Evolutionary conservation across 1,284 basidiomycete genomes (phyloP).

Genomic region (Moesziomyces parantarcticus): DNA sequence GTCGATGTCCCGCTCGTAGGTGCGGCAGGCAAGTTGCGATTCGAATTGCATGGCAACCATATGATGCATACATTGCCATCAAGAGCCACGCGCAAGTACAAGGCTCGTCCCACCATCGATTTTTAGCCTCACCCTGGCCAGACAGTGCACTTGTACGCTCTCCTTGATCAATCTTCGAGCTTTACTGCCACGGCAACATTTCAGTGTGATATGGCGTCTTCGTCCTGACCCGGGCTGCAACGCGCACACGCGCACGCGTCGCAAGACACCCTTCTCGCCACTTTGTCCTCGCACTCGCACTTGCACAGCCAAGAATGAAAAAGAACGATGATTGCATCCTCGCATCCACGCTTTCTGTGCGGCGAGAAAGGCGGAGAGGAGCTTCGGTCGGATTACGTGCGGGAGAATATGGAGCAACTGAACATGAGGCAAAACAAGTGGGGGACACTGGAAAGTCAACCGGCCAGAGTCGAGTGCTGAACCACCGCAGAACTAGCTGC

Average conservation of each 20-base stretch:
- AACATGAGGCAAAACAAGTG: not conserved
- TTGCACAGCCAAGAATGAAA: not conserved
- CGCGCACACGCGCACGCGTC: conserved; percentile 6
- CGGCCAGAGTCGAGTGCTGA: too few species aligned
- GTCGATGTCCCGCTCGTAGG: conserved; percentile 34
- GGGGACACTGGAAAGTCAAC: too few species aligned
- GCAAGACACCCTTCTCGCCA: conserved; percentile 8
- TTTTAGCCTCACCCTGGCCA: conserved; percentile 15
- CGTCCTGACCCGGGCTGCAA: too few species aligned
- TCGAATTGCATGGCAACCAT: conserved; percentile 49
- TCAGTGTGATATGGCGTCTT: too few species aligned
- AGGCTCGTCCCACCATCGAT: conserved; percentile 45
- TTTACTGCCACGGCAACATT: too few species aligned
- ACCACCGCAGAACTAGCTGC: not conserved
- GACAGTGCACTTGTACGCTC: conserved; percentile 4
- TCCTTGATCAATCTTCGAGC: too few species aligned
- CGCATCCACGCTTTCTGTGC: not conserved
- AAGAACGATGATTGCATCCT: not conserved
- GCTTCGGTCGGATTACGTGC: not conserved
- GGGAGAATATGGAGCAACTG: not conserved
- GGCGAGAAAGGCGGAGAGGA: not conserved
- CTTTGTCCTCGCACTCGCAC: not conserved
- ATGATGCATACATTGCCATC: conserved; percentile 52
- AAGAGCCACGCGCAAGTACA: conserved; percentile 48
- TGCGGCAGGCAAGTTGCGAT: conserved; percentile 19